These are phyloP conservation scores for Solidago caesia DNA, from an alignment of 129 eudicot species.

Conservation along the genomic window DNA sequence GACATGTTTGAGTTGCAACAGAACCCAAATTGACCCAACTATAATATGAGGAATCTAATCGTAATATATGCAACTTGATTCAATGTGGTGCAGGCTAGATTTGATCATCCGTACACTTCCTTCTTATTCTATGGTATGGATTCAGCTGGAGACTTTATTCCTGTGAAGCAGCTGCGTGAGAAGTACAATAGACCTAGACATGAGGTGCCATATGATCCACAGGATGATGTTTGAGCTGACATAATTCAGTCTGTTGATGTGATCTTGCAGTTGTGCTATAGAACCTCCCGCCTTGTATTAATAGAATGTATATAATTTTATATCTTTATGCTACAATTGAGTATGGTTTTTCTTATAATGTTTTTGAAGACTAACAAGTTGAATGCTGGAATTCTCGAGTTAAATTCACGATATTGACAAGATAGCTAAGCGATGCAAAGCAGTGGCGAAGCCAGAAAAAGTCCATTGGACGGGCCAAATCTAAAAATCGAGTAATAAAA, in stretches of 20 bases:
- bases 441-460: no score
- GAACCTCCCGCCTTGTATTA: slow-evolving; percentile 17
- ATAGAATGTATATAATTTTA: slow-evolving; percentile 7
- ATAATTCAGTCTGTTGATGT: slow-evolving; percentile 22
- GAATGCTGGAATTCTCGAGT: not conserved
- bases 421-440: not conserved
- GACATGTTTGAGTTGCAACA: not conserved
- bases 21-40: slow-evolving; percentile 9
- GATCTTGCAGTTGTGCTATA: slow-evolving; percentile 7
- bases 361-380: slow-evolving; percentile 9
- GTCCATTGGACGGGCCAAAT: no score
- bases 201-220: slow-evolving; percentile 72
- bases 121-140: slow-evolving; percentile 88
- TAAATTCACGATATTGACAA: no score
- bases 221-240: slow-evolving; percentile 47
- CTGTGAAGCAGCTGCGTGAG: slow-evolving; percentile 85
- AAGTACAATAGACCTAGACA: slow-evolving; percentile 84
- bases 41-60: not conserved
- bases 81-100: slow-evolving; percentile 50
- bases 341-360: slow-evolving; percentile 16
- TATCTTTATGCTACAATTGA: slow-evolving; percentile 12
- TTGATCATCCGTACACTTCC: slow-evolving; percentile 84
- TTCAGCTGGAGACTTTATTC: slow-evolving; percentile 90
- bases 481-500: no score
- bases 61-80: slow-evolving; percentile 15